A percentile compares a stretch with the other conserved stretches of the same genome.
Evolutionary conservation across 108 stramenopile genomes (phyloP).

Genomic region (Cyclotella cryptica): DNA sequence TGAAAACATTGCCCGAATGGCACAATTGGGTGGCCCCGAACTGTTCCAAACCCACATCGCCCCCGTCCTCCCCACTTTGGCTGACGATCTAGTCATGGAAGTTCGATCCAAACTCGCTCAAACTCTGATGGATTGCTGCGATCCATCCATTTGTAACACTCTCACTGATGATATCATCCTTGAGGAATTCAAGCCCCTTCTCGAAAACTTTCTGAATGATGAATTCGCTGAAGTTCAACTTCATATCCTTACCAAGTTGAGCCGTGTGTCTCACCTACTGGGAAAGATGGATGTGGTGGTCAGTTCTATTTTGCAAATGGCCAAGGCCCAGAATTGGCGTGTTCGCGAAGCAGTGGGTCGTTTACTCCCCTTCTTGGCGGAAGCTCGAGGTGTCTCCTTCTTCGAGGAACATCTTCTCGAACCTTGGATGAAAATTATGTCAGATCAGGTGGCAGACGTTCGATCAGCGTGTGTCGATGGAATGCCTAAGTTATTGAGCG

Average conservation of each 20-base stretch:
- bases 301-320: slow-evolving; percentile 78
- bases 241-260: slow-evolving; percentile 85
- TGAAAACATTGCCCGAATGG: slow-evolving; percentile 83
- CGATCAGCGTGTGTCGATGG: slow-evolving; percentile 77
- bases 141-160: slow-evolving; percentile 63
- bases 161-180: slow-evolving; percentile 82
- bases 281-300: slow-evolving; percentile 86
- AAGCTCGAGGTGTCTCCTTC: slow-evolving; percentile 81
- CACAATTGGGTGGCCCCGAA: slow-evolving; percentile 78
- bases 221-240: slow-evolving; percentile 93
- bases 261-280: slow-evolving; percentile 79
- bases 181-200: slow-evolving; percentile 77
- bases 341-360: slow-evolving; percentile 83
- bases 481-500: slow-evolving; percentile 73
- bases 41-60: slow-evolving; percentile 75
- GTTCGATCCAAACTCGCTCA: slow-evolving; percentile 56
- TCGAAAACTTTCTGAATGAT: slow-evolving; percentile 86
- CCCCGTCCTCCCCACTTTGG: slow-evolving; percentile 75
- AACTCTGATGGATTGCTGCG: slow-evolving; percentile 80
- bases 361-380: slow-evolving; percentile 83
- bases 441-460: slow-evolving; percentile 86
- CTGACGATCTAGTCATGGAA: slow-evolving; percentile 66
- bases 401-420: slow-evolving; percentile 82
- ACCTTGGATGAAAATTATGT: slow-evolving; percentile 83
- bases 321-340: slow-evolving; percentile 88